These are phyloP conservation scores for Trichoderma gamsii DNA, from an alignment of 495 filamentous ascomycete genomes.

Conservation along the genomic window DNA sequence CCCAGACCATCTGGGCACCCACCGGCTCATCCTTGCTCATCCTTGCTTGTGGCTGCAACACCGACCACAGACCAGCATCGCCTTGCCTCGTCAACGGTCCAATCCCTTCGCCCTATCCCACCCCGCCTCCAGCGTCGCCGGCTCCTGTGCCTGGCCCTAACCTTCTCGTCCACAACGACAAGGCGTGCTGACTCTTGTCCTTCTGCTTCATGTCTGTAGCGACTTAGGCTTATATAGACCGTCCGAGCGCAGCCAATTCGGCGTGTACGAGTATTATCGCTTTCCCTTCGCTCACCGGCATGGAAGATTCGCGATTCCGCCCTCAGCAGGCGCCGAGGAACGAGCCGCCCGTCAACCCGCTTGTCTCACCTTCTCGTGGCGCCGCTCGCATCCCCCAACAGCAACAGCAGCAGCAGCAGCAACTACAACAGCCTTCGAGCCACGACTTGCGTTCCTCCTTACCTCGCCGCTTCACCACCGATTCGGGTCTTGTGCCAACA, in stretches of 20 bases:
- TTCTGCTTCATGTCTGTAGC: conserved; percentile 8
- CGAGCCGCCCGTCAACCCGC: conserved; percentile 63
- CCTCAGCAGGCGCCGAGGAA: conserved; percentile 58
- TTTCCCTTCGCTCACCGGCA: conserved; percentile 15
- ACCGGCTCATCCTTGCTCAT: conserved; percentile 13
- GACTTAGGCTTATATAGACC: neutral
- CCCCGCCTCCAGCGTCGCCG: conserved; percentile 12
- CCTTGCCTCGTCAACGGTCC: conserved; percentile 13
- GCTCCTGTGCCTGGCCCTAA: conserved; percentile 12
- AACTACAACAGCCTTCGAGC: conserved; percentile 36
- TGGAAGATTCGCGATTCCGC: conserved; percentile 74
- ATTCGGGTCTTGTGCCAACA: conserved; percentile 77
- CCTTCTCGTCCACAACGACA: conserved; percentile 8
- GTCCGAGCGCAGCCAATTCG: conserved; percentile 8
- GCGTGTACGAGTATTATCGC: neutral
- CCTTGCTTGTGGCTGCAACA: conserved; percentile 11
- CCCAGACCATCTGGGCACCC: conserved; percentile 13
- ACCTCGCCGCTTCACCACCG: conserved; percentile 90
- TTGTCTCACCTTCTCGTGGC: conserved; percentile 63
- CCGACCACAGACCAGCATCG: neutral
- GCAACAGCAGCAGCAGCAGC: conserved; percentile 27
- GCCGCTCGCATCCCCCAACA: conserved; percentile 48
- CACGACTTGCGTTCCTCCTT: conserved; percentile 65
- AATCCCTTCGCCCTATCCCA: conserved; percentile 12
- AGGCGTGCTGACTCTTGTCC: neutral